phyloP scores from a whole-genome alignment of 2,329 filamentous ascomycete genomes.

The Penicillium sp. region DNA sequence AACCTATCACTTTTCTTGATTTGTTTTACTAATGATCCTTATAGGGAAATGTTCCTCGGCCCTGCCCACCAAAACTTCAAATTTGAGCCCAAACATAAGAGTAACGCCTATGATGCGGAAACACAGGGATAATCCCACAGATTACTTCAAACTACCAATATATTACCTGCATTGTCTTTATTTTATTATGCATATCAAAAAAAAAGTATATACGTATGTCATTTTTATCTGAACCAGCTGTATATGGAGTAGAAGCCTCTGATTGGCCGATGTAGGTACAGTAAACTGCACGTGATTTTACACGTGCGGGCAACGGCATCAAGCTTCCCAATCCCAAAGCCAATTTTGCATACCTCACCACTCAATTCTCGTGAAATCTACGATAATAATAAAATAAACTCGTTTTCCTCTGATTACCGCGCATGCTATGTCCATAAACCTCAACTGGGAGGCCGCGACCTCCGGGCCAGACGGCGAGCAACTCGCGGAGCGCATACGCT shows the following conservation, averaged over 20 bases:
- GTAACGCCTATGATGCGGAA: conserved; percentile 81
- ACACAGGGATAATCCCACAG: conserved; percentile 58
- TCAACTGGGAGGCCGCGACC: conserved; percentile 93
- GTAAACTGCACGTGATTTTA: conserved; percentile 1
- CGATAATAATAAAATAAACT: background rate
- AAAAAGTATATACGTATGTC: background rate
- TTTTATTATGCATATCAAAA: background rate
- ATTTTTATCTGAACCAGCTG: background rate
- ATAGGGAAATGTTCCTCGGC: conserved; percentile 94
- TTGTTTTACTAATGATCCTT: conserved; percentile 10
- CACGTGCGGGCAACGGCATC: background rate
- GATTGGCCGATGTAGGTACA: conserved; percentile 2
- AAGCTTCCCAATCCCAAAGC: background rate
- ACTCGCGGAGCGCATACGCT: conserved; percentile 79
- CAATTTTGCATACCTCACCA: background rate
- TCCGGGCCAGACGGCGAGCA: conserved; percentile 80
- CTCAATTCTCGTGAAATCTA: background rate
- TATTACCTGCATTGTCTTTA: background rate
- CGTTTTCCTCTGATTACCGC: background rate
- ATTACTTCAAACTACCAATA: background rate
- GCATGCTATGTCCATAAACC: conserved; percentile 84
- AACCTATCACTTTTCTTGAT: background rate
- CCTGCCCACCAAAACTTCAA: conserved; percentile 85
- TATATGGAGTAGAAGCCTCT: background rate
- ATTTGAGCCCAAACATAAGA: conserved; percentile 97